Evolutionary conservation across 352 stramenopile species (phyloP).

Genomic region (Phytopythium mirpurense): DNA sequence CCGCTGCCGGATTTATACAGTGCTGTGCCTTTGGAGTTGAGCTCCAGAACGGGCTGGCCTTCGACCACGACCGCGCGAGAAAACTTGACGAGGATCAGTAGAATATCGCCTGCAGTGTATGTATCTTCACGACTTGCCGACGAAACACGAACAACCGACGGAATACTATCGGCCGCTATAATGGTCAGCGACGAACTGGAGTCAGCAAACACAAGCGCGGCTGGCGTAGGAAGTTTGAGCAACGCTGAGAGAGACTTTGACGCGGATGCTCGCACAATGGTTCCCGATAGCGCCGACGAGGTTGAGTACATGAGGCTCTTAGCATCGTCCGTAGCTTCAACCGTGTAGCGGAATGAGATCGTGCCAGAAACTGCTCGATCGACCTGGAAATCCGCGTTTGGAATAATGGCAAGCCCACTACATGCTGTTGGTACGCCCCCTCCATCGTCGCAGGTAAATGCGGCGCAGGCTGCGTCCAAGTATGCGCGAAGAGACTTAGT

Average conservation of each 20-base stretch:
- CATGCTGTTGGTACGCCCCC: slow-evolving; percentile 23
- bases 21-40: slow-evolving; percentile 62
- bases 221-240: slow-evolving; percentile 24
- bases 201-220: slow-evolving; percentile 6
- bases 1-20: slow-evolving; percentile 40
- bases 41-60: slow-evolving; percentile 45
- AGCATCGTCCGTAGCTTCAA: slow-evolving; percentile 34
- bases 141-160: slow-evolving; percentile 32
- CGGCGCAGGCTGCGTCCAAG: slow-evolving; percentile 22
- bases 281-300: slow-evolving; percentile 21
- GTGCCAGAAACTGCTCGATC: slow-evolving; percentile 27
- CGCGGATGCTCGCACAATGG: slow-evolving; percentile 37
- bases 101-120: slow-evolving; percentile 60
- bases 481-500: slow-evolving; percentile 21
- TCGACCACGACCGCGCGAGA: slow-evolving; percentile 39
- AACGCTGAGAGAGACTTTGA: slow-evolving; percentile 19
- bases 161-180: slow-evolving; percentile 27
- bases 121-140: slow-evolving; percentile 32
- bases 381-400: slow-evolving; percentile 45
- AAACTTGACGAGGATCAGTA: slow-evolving; percentile 56
- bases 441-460: slow-evolving; percentile 46
- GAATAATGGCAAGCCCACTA: slow-evolving; percentile 21
- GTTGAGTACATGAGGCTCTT: slow-evolving; percentile 23
- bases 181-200: slow-evolving; percentile 20
- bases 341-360: slow-evolving; percentile 49